phyloP scores from a whole-genome alignment of 345 rosid species.

The Eucalyptus marginata region DNA sequence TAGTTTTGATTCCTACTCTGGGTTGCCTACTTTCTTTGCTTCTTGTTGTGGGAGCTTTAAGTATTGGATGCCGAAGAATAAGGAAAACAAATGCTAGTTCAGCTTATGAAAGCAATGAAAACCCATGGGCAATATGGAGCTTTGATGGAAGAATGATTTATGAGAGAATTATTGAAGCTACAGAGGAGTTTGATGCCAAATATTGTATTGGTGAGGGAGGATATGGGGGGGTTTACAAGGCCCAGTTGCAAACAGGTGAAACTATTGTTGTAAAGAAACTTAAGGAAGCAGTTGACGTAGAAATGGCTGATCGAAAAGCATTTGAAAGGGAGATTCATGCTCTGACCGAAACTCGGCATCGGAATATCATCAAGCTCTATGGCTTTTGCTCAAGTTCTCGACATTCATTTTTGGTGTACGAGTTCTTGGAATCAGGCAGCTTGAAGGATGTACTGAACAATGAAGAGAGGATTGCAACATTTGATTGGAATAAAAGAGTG shows the following conservation, averaged over 20 bases:
- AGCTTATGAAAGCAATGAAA: neutral
- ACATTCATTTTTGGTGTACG: neutral
- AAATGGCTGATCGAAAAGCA: neutral
- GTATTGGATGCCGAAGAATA: neutral
- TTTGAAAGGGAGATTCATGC: neutral
- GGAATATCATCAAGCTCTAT: neutral
- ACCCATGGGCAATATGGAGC: neutral
- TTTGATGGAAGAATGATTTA: constrained; percentile 1
- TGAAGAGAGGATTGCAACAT: neutral
- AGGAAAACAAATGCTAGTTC: neutral
- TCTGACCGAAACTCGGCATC: neutral
- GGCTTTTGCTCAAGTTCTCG: neutral
- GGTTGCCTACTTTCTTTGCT: neutral
- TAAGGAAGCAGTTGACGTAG: neutral
- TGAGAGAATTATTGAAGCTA: constrained; percentile 3
- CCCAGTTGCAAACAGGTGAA: neutral
- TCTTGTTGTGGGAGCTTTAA: neutral
- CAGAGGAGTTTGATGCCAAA: neutral
- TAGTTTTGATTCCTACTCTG: neutral
- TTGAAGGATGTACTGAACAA: neutral
- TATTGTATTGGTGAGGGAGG: constrained; percentile 12
- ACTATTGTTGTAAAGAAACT: neutral
- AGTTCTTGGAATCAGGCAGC: neutral
- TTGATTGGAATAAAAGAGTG: constrained; percentile 6
- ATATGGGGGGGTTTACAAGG: constrained; percentile 7